Evolutionary conservation across 805 yeast species (phyloP).

Genomic region (Schwanniomyces sp.): DNA sequence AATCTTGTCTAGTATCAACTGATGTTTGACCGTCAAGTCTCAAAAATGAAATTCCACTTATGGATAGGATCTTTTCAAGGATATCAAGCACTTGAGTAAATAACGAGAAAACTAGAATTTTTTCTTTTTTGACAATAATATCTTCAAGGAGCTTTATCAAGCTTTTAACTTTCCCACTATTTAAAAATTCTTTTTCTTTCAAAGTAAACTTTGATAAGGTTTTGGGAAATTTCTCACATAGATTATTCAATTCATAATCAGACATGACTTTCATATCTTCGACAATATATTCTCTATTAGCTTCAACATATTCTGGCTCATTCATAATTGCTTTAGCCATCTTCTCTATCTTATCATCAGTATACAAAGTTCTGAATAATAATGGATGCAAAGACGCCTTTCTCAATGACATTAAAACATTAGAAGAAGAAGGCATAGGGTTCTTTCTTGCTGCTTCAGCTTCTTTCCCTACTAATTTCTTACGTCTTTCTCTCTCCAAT

Average conservation of each 20-base stretch:
- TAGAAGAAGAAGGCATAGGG: slow-evolving; percentile 51
- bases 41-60: slow-evolving; percentile 65
- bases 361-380: slow-evolving; percentile 67
- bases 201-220: slow-evolving; percentile 57
- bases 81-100: slow-evolving; percentile 93
- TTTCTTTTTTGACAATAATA: slow-evolving; percentile 56
- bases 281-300: slow-evolving; percentile 71
- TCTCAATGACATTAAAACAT: slow-evolving; percentile 83
- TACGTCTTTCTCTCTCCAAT: slow-evolving; percentile 45
- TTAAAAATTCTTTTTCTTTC: slow-evolving; percentile 53
- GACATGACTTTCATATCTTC: slow-evolving; percentile 97
- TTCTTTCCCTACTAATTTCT: slow-evolving; percentile 32
- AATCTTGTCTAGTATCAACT: slow-evolving; percentile 88
- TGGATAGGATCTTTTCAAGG: slow-evolving; percentile 70
- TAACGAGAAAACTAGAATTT: slow-evolving; percentile 81
- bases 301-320: slow-evolving; percentile 78
- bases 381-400: slow-evolving; percentile 94
- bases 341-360: slow-evolving; percentile 49
- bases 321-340: slow-evolving; percentile 82
- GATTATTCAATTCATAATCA: slow-evolving; percentile 78
- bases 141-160: slow-evolving; percentile 57
- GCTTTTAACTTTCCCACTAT: slow-evolving; percentile 72
- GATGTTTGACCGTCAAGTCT: slow-evolving; percentile 93
- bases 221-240: slow-evolving; percentile 73
- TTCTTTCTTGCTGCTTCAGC: slow-evolving; percentile 28